Evolutionary conservation across 2,329 filamentous ascomycete species (phyloP).

Genomic region (Pleoardoris graminearum): DNA sequence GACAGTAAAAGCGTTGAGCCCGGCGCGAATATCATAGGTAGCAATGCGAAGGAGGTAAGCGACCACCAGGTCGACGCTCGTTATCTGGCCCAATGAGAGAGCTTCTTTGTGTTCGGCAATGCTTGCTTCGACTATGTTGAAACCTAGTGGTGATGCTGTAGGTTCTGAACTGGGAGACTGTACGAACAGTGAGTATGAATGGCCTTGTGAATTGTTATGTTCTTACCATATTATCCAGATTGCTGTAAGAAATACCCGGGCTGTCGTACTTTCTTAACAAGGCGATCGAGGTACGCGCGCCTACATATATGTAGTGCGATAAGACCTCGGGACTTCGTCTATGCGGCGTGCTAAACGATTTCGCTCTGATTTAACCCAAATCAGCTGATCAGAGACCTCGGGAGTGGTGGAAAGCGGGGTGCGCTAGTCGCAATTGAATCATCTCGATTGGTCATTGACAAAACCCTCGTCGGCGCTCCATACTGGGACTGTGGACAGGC

Average conservation of each 20-base stretch:
- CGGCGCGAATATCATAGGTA: slow-evolving; percentile 50
- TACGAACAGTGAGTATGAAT: background rate
- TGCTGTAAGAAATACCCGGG: background rate
- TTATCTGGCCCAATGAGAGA: slow-evolving; percentile 46
- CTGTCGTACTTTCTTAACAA: too few relatives aligned
- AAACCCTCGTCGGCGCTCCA: too few relatives aligned
- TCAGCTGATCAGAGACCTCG: too few relatives aligned
- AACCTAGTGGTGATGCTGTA: background rate
- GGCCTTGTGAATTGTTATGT: background rate
- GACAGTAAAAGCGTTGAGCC: slow-evolving; percentile 54
- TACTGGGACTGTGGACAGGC: too few relatives aligned
- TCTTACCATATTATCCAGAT: background rate
- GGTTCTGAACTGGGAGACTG: background rate
- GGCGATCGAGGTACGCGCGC: too few relatives aligned
- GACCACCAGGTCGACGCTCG: slow-evolving; percentile 52
- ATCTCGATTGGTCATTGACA: background rate
- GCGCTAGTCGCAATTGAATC: background rate
- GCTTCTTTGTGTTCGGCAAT: slow-evolving; percentile 52
- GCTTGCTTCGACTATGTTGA: slow-evolving; percentile 53
- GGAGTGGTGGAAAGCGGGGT: slow-evolving; percentile 2
- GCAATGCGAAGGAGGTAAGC: slow-evolving; percentile 54
- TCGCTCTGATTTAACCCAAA: too few relatives aligned
- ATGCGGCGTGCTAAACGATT: too few relatives aligned
- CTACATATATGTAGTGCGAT: background rate
- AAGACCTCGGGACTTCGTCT: too few relatives aligned